These are phyloP conservation scores for Xylaria acuta DNA, from an alignment of 495 filamentous ascomycete species.

Conservation along the genomic window DNA sequence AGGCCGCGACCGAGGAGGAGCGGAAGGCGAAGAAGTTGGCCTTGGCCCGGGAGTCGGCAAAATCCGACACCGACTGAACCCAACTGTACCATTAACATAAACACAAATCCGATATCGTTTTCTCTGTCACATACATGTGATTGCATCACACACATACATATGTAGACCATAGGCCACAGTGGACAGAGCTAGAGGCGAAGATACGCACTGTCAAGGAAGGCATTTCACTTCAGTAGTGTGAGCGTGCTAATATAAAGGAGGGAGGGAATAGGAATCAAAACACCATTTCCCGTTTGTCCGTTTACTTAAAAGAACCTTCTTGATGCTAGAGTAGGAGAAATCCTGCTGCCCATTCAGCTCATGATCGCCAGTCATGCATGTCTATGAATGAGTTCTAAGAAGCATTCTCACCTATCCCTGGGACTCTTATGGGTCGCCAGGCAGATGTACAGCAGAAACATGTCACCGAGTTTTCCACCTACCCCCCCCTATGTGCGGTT, in stretches of 20 bases:
- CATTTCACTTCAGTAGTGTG: not conserved
- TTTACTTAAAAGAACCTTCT: not conserved
- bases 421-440: not conserved
- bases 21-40: constrained; percentile 52
- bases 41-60: not conserved
- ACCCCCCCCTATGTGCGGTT: too few species aligned
- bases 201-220: not conserved
- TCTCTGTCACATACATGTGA: not conserved
- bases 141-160: not conserved
- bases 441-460: not conserved
- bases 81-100: constrained; percentile 17
- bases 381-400: not conserved
- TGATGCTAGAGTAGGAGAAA: not conserved
- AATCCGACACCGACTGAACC: constrained; percentile 32
- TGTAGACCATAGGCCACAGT: constrained; percentile 1
- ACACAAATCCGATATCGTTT: not conserved
- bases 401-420: not conserved
- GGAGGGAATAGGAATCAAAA: not conserved
- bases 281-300: not conserved
- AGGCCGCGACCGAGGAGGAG: constrained; percentile 54
- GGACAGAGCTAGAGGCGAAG: not conserved
- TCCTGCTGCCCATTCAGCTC: not conserved
- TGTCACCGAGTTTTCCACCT: too few species aligned
- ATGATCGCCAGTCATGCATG: not conserved
- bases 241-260: not conserved